phyloP scores from a whole-genome alignment of 306 rosid species.

The Geum urbanum region DNA sequence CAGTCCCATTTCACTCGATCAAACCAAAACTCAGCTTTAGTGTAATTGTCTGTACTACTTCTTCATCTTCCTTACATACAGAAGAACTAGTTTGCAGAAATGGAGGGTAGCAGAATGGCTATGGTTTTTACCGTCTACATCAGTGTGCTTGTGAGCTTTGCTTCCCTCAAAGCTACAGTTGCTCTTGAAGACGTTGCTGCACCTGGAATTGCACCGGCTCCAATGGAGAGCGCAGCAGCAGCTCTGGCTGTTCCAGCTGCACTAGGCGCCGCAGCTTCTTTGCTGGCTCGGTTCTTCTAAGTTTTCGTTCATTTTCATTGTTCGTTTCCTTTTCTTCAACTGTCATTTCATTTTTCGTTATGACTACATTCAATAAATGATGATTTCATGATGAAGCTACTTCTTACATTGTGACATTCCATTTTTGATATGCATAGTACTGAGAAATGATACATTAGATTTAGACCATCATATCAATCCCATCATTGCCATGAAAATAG shows the following conservation, averaged over 20 bases:
- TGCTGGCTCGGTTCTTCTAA: constrained; percentile 46
- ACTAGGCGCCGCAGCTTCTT: constrained; percentile 34
- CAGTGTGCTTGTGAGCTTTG: constrained; percentile 36
- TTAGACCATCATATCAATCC: neutral
- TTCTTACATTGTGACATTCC: neutral
- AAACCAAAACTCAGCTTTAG: neutral
- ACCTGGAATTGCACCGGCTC: constrained; percentile 65
- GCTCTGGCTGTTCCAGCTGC: constrained; percentile 29
- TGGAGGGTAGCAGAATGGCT: constrained; percentile 33
- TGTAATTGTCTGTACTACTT: neutral
- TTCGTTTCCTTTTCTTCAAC: constrained; percentile 2
- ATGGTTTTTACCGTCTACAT: constrained; percentile 38
- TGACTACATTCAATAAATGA: neutral
- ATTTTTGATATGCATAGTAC: too few species aligned
- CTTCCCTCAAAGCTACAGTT: constrained; percentile 28
- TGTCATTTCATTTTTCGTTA: constrained; percentile 17
- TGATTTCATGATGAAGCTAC: neutral
- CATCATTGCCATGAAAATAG: neutral
- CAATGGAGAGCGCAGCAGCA: constrained; percentile 51
- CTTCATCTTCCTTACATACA: neutral
- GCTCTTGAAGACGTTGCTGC: constrained; percentile 40
- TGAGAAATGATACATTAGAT: neutral
- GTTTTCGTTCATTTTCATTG: neutral
- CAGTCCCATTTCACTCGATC: constrained; percentile 9
- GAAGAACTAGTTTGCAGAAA: constrained; percentile 7